Evolutionary conservation across 495 filamentous ascomycete genomes (phyloP).

Genomic region (Daldinia childiae): DNA sequence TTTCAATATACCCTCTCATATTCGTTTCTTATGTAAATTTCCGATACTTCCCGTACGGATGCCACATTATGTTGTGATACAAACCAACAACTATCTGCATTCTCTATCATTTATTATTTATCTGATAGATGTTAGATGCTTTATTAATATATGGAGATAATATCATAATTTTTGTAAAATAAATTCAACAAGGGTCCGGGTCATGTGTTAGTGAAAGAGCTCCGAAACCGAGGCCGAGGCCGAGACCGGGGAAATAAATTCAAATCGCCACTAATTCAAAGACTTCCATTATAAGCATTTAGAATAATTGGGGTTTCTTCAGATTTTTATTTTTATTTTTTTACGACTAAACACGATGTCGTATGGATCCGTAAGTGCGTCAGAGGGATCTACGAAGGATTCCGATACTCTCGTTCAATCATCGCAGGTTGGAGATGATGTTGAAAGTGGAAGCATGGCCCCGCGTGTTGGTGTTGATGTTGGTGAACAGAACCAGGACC

Average conservation of each 20-base stretch:
- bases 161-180: not conserved
- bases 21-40: not conserved
- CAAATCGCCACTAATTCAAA: not conserved
- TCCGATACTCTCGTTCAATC: slow-evolving; percentile 1
- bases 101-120: not conserved
- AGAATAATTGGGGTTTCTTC: not conserved
- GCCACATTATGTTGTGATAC: not conserved
- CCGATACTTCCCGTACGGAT: not conserved
- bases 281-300: not conserved
- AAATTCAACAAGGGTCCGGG: not conserved
- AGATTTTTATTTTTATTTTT: not conserved
- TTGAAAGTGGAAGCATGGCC: slow-evolving; percentile 1
- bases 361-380: slow-evolving; percentile 22
- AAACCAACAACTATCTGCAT: not conserved
- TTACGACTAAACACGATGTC: slow-evolving; percentile 22
- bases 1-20: slow-evolving; percentile 9
- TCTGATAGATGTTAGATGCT: not conserved
- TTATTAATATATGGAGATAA: too few species aligned
- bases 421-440: slow-evolving; percentile 11
- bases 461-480: slow-evolving; percentile 7
- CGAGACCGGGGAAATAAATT: slow-evolving; percentile 27
- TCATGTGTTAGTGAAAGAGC: not conserved
- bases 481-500: too few species aligned
- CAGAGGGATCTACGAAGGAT: slow-evolving; percentile 2
- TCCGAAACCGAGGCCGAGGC: slow-evolving; percentile 29